Conservation (phyloP, 495 filamentous ascomycete genomes). For the Penicillium salamii region DNA sequence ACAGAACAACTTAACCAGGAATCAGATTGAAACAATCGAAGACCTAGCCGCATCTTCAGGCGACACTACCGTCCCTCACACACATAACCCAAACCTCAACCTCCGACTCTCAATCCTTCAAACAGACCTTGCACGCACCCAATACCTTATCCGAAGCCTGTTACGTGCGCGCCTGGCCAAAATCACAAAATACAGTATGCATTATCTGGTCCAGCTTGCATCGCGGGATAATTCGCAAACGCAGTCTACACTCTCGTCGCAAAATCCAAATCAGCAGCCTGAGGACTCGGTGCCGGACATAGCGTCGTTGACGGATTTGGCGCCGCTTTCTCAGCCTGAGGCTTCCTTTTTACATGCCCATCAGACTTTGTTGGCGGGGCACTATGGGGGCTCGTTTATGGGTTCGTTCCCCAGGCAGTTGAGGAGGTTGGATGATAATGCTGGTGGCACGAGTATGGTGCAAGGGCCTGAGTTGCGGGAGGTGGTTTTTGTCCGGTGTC, state of each 20-base stretch:
- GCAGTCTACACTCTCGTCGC: constrained; percentile 46
- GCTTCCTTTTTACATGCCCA: constrained; percentile 75
- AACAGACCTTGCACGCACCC: constrained; percentile 91
- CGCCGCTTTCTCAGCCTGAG: constrained; percentile 68
- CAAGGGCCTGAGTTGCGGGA: constrained; percentile 76
- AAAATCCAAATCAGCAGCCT: constrained; percentile 21
- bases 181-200: constrained; percentile 44
- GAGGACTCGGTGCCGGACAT: constrained; percentile 37
- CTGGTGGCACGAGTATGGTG: constrained; percentile 88
- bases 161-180: constrained; percentile 85
- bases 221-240: constrained; percentile 59
- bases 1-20: not conserved
- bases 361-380: constrained; percentile 73
- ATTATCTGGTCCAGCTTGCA: constrained; percentile 39
- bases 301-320: constrained; percentile 38
- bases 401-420: constrained; percentile 71
- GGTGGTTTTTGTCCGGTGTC: constrained; percentile 79
- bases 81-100: constrained; percentile 82
- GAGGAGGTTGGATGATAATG: constrained; percentile 83
- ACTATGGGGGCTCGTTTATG: constrained; percentile 81
- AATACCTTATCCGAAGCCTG: constrained; percentile 83
- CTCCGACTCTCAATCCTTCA: constrained; percentile 92
- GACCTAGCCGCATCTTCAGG: constrained; percentile 57
- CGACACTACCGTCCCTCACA: constrained; percentile 46
- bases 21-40: constrained; percentile 71